Percentiles rank a stretch among this genome's conserved stretches.
Evolutionary conservation across 192 early-diverging fungal species (phyloP).

Genomic region (Entomortierella lignicola): DNA sequence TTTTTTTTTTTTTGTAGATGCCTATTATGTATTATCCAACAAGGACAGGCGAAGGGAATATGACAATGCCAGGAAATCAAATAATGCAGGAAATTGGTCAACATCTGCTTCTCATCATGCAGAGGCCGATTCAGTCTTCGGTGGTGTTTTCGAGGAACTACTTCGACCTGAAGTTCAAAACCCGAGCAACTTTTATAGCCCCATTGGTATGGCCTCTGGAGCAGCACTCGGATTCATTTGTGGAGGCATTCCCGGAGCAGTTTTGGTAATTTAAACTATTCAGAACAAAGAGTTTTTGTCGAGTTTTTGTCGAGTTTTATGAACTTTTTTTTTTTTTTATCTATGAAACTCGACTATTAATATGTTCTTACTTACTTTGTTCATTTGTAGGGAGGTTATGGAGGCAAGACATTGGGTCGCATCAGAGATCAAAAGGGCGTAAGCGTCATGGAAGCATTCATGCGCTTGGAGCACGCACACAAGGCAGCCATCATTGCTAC

Average conservation of each 20-base stretch:
- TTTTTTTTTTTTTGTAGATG: slow-evolving; percentile 55
- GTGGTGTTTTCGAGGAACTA: slow-evolving; percentile 86
- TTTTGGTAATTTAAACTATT: slow-evolving; percentile 36
- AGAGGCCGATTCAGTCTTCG: slow-evolving; percentile 76
- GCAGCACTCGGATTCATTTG: slow-evolving; percentile 79
- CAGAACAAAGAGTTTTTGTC: not conserved
- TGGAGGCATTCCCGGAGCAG: slow-evolving; percentile 71
- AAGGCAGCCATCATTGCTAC: slow-evolving; percentile 67
- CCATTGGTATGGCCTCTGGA: slow-evolving; percentile 76
- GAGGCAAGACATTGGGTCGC: slow-evolving; percentile 69
- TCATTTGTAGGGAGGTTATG: slow-evolving; percentile 64
- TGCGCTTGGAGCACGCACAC: slow-evolving; percentile 64
- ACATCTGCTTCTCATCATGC: slow-evolving; percentile 48
- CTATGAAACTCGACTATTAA: too few relatives aligned
- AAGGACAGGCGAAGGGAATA: slow-evolving; percentile 59
- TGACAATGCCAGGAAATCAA: slow-evolving; percentile 52
- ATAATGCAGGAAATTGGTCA: slow-evolving; percentile 7
- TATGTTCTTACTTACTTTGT: too few relatives aligned
- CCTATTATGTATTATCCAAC: slow-evolving; percentile 81
- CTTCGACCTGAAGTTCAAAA: slow-evolving; percentile 74
- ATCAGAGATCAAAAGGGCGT: slow-evolving; percentile 75
- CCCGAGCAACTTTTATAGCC: slow-evolving; percentile 70
- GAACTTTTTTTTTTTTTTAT: slow-evolving; percentile 2
- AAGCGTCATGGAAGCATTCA: slow-evolving; percentile 68
- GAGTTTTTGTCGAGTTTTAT: not conserved